Base-by-base conservation (phyloP, 345 rosid species). In the Populus nigra region DNA sequence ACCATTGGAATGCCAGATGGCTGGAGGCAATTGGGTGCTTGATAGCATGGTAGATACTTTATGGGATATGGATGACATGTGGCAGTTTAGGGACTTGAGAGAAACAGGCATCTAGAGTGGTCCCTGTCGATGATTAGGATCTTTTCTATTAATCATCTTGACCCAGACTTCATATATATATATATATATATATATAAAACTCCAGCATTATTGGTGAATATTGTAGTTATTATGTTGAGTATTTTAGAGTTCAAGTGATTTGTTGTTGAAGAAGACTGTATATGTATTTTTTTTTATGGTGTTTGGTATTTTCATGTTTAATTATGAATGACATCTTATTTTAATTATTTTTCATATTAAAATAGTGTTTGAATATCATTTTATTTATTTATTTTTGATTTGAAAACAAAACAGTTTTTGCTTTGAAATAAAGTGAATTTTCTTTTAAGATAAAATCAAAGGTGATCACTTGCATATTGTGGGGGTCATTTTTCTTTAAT, bases 1-100 rank as follows among this genome's bases (percentile, higher is more conserved):
- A 15, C 53, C 72, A 7, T 55, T 67, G 57, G 89, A 81, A 53
- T 78, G 85, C 79, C 93, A 90, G 78, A 59, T 65, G 77, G 70
- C 41, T 15, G 74, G 35, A 13, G 65, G 55, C 20, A 55, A 73
- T 47, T 81, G 80, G 77, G 39, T 49, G 22, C 20, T 23, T 33
- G 80, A 73, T 73, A 65, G 73, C 77, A 41, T 68, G 80, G 76
- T 61, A 12, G 74, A 81, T 35, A 20, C 71, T 73, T 43, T 77
- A 31, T 81, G 80, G 84, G 73, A 77, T 45, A 66, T 81, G 77
- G 80, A 76, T 68, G 71, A 81, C 69, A 81, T 77, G 47, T 81
- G 84, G 77, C 80, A 68, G 50, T 62, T 81, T 29, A 77, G 80
- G 80, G 80, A 68, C 36, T 23, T 57, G 81, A 59, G 61, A 65